A percentile compares a stretch with the other conserved stretches of the same genome.
Evolutionary conservation across 768 basidiomycete genomes (phyloP).

Genomic region (Cantharellus cinnabarinus): DNA sequence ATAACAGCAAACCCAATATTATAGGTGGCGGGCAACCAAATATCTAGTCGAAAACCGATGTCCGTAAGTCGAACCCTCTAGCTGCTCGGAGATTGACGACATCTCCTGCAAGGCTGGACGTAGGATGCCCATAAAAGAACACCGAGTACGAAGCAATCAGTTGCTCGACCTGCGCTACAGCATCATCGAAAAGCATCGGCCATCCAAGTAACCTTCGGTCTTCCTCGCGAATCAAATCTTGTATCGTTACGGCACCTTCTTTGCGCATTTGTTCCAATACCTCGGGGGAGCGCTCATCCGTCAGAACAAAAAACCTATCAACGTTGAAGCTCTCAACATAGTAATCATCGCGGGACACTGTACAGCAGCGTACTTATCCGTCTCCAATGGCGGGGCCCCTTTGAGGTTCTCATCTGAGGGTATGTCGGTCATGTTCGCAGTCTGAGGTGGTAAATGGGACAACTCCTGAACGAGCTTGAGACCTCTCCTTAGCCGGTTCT

Average conservation of each 20-base stretch:
- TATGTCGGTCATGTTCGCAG: conserved; percentile 4
- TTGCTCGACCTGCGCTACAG: conserved; percentile 3
- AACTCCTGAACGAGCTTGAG: not conserved
- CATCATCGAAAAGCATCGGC: conserved; percentile 4
- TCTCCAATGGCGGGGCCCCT: not conserved
- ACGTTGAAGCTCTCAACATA: not conserved
- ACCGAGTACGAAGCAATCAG: not conserved
- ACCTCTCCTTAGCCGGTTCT: not conserved
- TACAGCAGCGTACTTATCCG: conserved; percentile 7
- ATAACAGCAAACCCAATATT: too few relatives aligned
- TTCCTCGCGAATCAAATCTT: conserved; percentile 1
- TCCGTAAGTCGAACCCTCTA: conserved; percentile 4
- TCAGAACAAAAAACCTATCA: conserved; percentile 6
- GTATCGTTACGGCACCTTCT: conserved; percentile 2
- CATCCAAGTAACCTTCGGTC: conserved; percentile 4
- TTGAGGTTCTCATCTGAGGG: conserved; percentile 1
- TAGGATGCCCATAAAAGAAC: conserved; percentile 1
- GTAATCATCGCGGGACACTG: not conserved
- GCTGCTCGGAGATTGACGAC: conserved; percentile 3
- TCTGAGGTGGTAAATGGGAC: not conserved
- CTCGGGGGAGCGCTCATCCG: conserved; percentile 3
- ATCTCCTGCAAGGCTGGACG: conserved; percentile 2
- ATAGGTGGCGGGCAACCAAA: too few relatives aligned
- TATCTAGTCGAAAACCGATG: conserved; percentile 1
- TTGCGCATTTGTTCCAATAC: not conserved